A percentile compares a stretch with the other conserved stretches of the same genome.
Conservation (phyloP, 2,329 filamentous ascomycete species). For the Cadophora malorum region DNA sequence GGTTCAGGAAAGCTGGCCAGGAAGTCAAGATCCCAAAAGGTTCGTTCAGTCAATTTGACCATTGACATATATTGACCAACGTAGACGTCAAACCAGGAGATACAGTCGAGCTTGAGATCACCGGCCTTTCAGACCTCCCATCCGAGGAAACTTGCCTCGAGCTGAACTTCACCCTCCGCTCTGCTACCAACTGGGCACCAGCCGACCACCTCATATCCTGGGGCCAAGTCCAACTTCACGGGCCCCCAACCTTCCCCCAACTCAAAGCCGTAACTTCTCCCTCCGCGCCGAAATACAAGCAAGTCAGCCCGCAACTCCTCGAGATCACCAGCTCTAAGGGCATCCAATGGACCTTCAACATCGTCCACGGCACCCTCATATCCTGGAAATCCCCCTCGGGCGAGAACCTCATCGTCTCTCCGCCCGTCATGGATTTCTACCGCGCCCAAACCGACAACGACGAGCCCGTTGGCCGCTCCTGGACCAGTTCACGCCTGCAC, state of each 20-base stretch:
- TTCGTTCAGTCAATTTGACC: slow-evolving; percentile 33
- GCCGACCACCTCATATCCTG: slow-evolving; percentile 59
- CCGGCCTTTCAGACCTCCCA: slow-evolving; percentile 28
- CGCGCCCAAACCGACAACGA: slow-evolving; percentile 73
- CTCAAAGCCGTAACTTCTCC: slow-evolving; percentile 36
- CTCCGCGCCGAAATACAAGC: slow-evolving; percentile 37
- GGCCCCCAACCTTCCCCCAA: slow-evolving; percentile 33
- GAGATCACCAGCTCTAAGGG: slow-evolving; percentile 26
- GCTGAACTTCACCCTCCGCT: slow-evolving; percentile 53
- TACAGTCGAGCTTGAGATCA: slow-evolving; percentile 30
- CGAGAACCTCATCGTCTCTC: slow-evolving; percentile 52
- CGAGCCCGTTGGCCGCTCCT: slow-evolving; percentile 62
- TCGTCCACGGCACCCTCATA: slow-evolving; percentile 50
- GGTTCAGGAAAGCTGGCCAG: slow-evolving; percentile 32
- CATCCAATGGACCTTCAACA: slow-evolving; percentile 54
- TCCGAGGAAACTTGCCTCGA: slow-evolving; percentile 54
- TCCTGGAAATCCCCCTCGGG: slow-evolving; percentile 49
- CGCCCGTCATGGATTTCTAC: slow-evolving; percentile 62
- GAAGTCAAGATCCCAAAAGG: slow-evolving; percentile 51
- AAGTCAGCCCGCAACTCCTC: slow-evolving; percentile 38
- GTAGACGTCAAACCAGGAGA: slow-evolving; percentile 50
- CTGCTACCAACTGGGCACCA: slow-evolving; percentile 57
- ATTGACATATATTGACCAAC: slow-evolving; percentile 1
- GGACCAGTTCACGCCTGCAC: slow-evolving; percentile 56
- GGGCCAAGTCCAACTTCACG: slow-evolving; percentile 52